Evolutionary conservation across 305 asterid genomes (phyloP).

Genomic region (Coffea humblotiana): DNA sequence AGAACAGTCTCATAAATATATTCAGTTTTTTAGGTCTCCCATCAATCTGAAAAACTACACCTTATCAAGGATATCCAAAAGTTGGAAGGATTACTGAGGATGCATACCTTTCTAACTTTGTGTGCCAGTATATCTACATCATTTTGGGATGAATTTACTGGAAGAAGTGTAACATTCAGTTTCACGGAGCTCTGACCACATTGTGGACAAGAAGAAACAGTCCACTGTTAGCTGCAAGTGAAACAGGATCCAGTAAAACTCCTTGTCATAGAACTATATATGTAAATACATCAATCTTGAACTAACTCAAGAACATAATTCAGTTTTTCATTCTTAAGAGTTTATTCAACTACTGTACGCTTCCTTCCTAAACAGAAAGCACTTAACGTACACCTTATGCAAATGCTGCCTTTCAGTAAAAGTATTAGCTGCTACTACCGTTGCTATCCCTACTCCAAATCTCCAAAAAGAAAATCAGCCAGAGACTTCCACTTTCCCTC

Average conservation of each 20-base stretch:
- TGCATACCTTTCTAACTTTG: constrained; percentile 46
- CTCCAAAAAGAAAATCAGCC: not conserved
- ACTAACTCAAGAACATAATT: not conserved
- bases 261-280: not conserved
- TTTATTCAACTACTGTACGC: not conserved
- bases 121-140: constrained; percentile 30
- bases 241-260: constrained; percentile 4
- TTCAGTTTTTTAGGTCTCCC: not conserved
- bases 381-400: not conserved
- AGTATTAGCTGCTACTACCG: not conserved
- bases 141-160: constrained; percentile 16
- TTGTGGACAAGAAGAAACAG: constrained; percentile 29
- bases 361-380: not conserved
- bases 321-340: not conserved
- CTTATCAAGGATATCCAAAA: not conserved
- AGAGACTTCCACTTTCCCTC: not conserved
- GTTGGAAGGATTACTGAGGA: not conserved
- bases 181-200: constrained; percentile 23
- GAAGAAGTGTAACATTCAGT: constrained; percentile 27
- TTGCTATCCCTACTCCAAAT: not conserved
- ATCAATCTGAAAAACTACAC: not conserved
- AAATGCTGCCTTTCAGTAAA: not conserved
- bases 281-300: not conserved
- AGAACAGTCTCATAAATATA: not conserved
- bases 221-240: constrained; percentile 28